These are phyloP conservation scores for Tylopilus rubrobrunneus DNA, from an alignment of 768 basidiomycete genomes.

Conservation along the genomic window DNA sequence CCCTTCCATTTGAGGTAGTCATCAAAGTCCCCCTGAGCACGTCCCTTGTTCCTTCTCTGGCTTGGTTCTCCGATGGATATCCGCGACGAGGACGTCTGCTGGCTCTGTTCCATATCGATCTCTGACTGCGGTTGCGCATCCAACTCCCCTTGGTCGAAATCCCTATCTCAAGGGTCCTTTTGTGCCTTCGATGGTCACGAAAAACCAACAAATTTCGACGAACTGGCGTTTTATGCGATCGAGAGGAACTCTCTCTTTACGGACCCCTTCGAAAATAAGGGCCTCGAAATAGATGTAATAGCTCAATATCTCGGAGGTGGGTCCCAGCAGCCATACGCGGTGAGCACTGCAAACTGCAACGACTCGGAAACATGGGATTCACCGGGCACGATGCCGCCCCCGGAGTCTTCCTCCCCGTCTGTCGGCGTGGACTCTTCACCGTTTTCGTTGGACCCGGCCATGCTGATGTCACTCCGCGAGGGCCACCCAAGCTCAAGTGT, in stretches of 20 bases:
- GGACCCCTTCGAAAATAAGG: neutral
- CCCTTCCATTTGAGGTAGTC: slow-evolving; percentile 7
- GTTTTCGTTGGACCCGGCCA: neutral
- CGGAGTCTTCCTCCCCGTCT: slow-evolving; percentile 22
- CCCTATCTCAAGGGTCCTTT: neutral
- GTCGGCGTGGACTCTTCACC: neutral
- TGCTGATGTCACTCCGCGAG: neutral
- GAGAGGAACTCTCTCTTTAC: neutral
- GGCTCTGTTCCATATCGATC: neutral
- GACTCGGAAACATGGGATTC: slow-evolving; percentile 1
- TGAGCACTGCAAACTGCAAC: slow-evolving; percentile 2
- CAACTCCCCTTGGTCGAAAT: slow-evolving; percentile 7
- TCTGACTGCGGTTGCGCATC: slow-evolving; percentile 7
- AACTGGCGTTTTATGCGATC: neutral
- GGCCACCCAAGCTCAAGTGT: neutral
- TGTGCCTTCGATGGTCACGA: neutral
- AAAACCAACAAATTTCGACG: neutral
- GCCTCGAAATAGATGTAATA: neutral
- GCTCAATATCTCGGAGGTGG: neutral
- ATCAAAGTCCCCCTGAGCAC: neutral
- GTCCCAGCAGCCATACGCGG: neutral
- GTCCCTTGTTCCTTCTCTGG: neutral
- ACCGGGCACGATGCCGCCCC: slow-evolving; percentile 9
- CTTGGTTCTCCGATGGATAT: slow-evolving; percentile 5
- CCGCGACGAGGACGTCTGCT: slow-evolving; percentile 3